Percentiles rank a stretch among this genome's conserved stretches.
phyloP scores from a whole-genome alignment of 345 rosid genomes.

The Cardiospermum halicacabum region DNA sequence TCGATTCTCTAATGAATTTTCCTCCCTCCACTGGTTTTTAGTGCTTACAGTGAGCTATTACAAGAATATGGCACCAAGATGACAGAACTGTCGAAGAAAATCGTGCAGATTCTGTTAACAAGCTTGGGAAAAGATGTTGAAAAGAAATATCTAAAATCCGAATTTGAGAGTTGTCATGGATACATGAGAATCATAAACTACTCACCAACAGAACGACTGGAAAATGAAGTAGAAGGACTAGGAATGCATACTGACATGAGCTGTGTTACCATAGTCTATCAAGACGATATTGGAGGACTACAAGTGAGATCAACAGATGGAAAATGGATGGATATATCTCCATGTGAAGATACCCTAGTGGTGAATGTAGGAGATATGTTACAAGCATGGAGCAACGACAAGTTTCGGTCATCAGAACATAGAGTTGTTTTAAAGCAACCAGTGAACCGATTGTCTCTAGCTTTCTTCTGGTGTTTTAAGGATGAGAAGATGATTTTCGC shows the following conservation, averaged over 20 bases:
- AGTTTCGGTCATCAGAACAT: conserved; percentile 34
- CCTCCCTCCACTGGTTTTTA: background rate
- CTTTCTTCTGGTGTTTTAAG: conserved; percentile 42
- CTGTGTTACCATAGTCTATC: conserved; percentile 37
- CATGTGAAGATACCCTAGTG: conserved; percentile 30
- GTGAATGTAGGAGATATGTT: conserved; percentile 42
- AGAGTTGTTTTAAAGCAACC: conserved; percentile 26
- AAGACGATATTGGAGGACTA: conserved; percentile 34
- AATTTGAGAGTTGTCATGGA: conserved; percentile 36
- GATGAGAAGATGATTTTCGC: conserved; percentile 33
- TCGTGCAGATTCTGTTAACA: conserved; percentile 21
- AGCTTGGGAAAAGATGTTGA: conserved; percentile 24
- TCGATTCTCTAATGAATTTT: background rate
- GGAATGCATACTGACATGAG: conserved; percentile 51
- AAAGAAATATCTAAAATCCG: conserved; percentile 21
- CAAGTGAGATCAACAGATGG: conserved; percentile 41
- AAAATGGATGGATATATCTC: conserved; percentile 36
- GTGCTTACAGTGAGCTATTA: conserved; percentile 13
- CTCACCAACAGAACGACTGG: conserved; percentile 20
- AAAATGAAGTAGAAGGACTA: conserved; percentile 31
- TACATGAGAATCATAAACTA: conserved; percentile 37
- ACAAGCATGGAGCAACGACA: conserved; percentile 46
- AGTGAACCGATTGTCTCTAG: conserved; percentile 27
- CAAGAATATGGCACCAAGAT: conserved; percentile 33
- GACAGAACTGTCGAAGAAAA: conserved; percentile 28